Evolutionary conservation across 371 early-diverging fungal genomes (phyloP), one percentile per base, ranked within the genome.

Genomic region (Circinella umbellata): DNA sequence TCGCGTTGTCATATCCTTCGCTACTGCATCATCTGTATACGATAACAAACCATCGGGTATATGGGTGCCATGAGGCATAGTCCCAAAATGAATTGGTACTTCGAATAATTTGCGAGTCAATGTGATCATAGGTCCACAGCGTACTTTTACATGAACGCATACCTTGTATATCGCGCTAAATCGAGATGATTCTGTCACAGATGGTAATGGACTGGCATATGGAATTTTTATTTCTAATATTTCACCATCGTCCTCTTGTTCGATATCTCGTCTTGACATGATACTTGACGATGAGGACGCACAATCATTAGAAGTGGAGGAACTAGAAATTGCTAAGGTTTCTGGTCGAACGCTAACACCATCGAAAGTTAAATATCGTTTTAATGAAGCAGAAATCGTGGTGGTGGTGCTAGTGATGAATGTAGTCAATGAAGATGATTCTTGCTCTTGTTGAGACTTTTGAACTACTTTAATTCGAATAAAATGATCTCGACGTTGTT

Each of bases 21-120:
- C n/a, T 6, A 67, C 49, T 8, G 8, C n/a, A 1, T 38, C 35
- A 60, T 67, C 67, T 3, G 47, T 34, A 61, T 60, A 67, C 4
- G 53, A 54, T 11, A 47, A 9, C 20, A 67, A 61, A 35, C 60
- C 67, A 10, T 36, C 61, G 17, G 67, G 67, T 18, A 47, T 61
- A 38, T 48, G 36, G 3, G 67, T 60, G 48, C 67, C 67, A 4
- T 46, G 38, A 3, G 67, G 67, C 46, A 67, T n/a, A 3, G 67
- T 67, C 4, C 67, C 67, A 18, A 67, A n/a, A 3, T 59, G 37
- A 18, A 67, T 48, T 5, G 67, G 67, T 13, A 67, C 49, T 3
- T 57, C 57, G 11, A 67, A 4, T 36, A 67, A 47, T 27, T 67
- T 67, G 5, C 57, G 57, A 36, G 46, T 61, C n/a, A 42, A 20